Percentiles rank a stretch among this genome's conserved stretches.
Evolutionary conservation across 2,329 filamentous ascomycete genomes (phyloP).

Genomic region (Calonectria pseudoreteaudii): DNA sequence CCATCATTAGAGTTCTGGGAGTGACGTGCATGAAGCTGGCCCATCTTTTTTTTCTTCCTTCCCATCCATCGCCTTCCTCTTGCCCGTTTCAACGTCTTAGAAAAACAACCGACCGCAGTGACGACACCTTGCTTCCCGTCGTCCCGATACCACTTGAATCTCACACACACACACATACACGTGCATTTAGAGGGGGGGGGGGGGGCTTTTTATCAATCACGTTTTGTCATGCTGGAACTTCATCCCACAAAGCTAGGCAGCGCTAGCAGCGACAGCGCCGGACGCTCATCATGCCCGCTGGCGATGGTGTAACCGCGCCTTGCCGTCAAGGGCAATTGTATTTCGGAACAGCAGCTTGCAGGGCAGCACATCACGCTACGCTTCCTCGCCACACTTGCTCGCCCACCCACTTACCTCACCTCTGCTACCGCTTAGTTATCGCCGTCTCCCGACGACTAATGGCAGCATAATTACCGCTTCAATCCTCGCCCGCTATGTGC

Average conservation of each 20-base stretch:
- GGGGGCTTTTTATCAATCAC: not conserved
- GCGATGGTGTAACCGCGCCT: slow-evolving; percentile 18
- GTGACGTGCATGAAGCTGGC: slow-evolving; percentile 2
- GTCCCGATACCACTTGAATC: not conserved
- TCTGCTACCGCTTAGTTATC: not conserved
- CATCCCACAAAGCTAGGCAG: not conserved
- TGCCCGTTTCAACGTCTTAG: not conserved
- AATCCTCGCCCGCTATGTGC: not conserved
- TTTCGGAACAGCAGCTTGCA: not conserved
- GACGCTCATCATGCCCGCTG: slow-evolving; percentile 5
- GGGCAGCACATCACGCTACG: not conserved
- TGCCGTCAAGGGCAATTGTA: not conserved
- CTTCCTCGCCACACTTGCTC: not conserved
- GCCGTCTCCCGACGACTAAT: not conserved
- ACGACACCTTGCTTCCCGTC: slow-evolving; percentile 7
- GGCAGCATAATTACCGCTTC: not conserved
- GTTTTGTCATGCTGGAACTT: not conserved
- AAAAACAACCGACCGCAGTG: not conserved
- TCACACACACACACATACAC: not conserved
- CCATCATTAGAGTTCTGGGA: not conserved
- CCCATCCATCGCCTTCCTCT: not conserved
- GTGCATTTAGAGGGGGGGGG: not conserved
- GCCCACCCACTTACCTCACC: not conserved
- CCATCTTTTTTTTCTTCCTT: not conserved
- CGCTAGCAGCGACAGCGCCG: not conserved